These are phyloP conservation scores for Achaetomium macrosporum DNA, from an alignment of 2,329 filamentous ascomycete genomes.

Conservation along the genomic window DNA sequence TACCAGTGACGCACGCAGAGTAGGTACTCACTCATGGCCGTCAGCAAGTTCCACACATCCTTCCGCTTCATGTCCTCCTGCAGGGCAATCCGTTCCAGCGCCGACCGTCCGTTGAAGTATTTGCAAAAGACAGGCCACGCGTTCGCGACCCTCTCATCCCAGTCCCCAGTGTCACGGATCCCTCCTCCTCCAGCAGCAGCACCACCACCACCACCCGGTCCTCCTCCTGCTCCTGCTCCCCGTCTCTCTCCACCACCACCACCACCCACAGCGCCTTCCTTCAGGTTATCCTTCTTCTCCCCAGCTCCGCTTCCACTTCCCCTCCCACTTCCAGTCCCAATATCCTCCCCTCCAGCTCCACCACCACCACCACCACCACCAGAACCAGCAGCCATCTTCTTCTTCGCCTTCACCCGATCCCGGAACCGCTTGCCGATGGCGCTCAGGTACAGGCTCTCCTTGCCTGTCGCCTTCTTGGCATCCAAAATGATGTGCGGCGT, in stretches of 20 bases:
- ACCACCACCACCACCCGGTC: background rate
- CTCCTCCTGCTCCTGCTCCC: background rate
- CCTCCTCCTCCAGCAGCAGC: background rate
- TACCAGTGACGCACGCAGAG: slow-evolving; percentile 67
- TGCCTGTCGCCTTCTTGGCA: slow-evolving; percentile 70
- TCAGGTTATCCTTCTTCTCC: background rate
- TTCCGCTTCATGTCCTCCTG: slow-evolving; percentile 83
- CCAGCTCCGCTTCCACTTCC: slow-evolving; percentile 7
- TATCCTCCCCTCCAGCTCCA: background rate
- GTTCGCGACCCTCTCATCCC: slow-evolving; percentile 52
- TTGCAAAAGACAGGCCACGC: slow-evolving; percentile 70
- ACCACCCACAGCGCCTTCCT: background rate
- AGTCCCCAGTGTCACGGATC: slow-evolving; percentile 18
- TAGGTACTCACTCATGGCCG: slow-evolving; percentile 61
- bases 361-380: background rate
- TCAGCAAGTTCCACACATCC: slow-evolving; percentile 63
- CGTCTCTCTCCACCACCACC: background rate
- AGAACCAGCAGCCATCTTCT: background rate
- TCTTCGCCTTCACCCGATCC: slow-evolving; percentile 14
- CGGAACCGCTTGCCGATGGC: slow-evolving; percentile 50
- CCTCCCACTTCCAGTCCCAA: slow-evolving; percentile 9
- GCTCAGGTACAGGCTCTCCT: slow-evolving; percentile 68
- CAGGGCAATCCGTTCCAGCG: slow-evolving; percentile 81
- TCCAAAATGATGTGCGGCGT: slow-evolving; percentile 66
- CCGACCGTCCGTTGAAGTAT: slow-evolving; percentile 81